Evolutionary conservation across 2,329 filamentous ascomycete species (phyloP), one percentile per base, ranked within the genome.

Genomic region (Fusarium tanahbumbuense): DNA sequence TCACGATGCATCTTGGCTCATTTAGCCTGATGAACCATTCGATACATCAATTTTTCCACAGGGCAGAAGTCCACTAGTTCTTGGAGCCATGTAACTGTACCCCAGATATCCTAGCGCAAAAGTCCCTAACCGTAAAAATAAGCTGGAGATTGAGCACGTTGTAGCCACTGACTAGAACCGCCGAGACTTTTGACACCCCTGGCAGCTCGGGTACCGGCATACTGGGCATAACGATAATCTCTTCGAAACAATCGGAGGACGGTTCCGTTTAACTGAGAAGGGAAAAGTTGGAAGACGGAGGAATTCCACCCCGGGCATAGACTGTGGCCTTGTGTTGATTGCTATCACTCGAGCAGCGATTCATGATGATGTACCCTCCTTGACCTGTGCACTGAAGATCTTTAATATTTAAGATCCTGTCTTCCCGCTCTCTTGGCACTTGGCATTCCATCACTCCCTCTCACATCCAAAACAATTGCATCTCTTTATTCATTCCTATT

Each of bases 341-440:
- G 15, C 18, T 11, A 52, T 52, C 18, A 23, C 49, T 27, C 12
- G 18, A 20, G 23, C 32, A 27, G 41, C 23, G 18, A 22, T 27
- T 15, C 18, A 27, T 34, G 18, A 52, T 52, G 23, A n/a, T 27
- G 32, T 37, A 40, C 20, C 49, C 23, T 27, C 41, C 22, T 16
- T 44, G 41, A 23, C 13, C 41, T 9, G 41, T 16, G 41, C 32
- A 41, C 18, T 15, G 2, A 20, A 18, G 42, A 63, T 63, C 48
- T 41, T 28, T 9, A 32, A 63, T 63, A 48, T 63, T 23, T 63
- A 56, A 56, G 23, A 56, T 42, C 11, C 15, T 23, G 18, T 10
- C 13, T 18, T 46, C 20, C 59, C 47, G 28, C 60, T 7, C 42
- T 48, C 60, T 63, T 56, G 48, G 60, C 60, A 56, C 48, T 63